Conservation (phyloP, 805 yeast genomes). For the Candida germanica region DNA sequence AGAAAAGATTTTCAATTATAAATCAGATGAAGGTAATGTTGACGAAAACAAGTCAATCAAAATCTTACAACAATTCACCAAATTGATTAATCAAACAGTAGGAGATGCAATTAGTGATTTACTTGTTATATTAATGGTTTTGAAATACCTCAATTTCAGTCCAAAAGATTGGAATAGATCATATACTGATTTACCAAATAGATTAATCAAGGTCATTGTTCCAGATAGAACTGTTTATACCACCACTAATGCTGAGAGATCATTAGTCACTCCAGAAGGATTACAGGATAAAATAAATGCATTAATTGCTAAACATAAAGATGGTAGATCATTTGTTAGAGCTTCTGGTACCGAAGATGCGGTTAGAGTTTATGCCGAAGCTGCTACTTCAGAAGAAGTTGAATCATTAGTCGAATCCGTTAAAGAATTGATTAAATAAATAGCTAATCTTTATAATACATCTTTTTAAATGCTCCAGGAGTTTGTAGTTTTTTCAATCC, state of each 20-base stretch:
- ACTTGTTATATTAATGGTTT: conserved; percentile 67
- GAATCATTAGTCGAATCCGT: conserved; percentile 23
- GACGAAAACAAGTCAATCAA: conserved; percentile 49
- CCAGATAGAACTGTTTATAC: conserved; percentile 74
- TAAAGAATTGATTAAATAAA: conserved; percentile 21
- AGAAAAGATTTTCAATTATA: conserved; percentile 27
- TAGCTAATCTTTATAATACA: conserved; percentile 21
- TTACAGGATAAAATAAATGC: conserved; percentile 71
- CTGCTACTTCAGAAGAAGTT: conserved; percentile 41
- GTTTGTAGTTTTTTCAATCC: conserved; percentile 50
- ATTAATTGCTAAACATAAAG: conserved; percentile 49
- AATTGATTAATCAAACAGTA: conserved; percentile 91
- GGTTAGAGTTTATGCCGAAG: conserved; percentile 93
- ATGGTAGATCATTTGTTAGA: conserved; percentile 88
- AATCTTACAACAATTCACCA: conserved; percentile 57
- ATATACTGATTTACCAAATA: conserved; percentile 85
- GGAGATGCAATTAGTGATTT: conserved; percentile 97
- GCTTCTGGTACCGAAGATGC: conserved; percentile 99
- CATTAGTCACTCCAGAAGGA: conserved; percentile 70
- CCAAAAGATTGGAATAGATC: conserved; percentile 73
- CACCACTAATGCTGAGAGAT: conserved; percentile 90
- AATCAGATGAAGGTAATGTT: conserved; percentile 29
- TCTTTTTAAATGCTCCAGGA: conserved; percentile 76
- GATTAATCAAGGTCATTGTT: conserved; percentile 76
- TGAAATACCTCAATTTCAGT: conserved; percentile 51